Percentiles rank a stretch among this genome's conserved stretches.
phyloP scores from a whole-genome alignment of 768 basidiomycete species.

The Pleurotus platypus region DNA sequence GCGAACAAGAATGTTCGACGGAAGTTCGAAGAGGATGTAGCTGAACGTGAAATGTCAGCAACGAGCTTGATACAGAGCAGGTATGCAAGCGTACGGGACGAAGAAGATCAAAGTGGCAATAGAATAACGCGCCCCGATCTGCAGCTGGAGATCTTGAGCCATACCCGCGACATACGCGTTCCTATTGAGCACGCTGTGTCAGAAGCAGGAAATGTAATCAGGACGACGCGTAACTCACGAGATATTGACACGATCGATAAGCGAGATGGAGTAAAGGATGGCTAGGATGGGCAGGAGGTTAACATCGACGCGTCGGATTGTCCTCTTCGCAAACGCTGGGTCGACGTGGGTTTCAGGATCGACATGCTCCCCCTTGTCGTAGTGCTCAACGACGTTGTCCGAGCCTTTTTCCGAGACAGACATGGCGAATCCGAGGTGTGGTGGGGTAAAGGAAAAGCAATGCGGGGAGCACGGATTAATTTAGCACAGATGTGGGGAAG shows the following conservation, averaged over 20 bases:
- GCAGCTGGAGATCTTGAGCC: background rate
- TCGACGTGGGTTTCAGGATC: background rate
- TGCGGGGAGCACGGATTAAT: background rate
- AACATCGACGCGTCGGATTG: background rate
- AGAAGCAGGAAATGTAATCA: background rate
- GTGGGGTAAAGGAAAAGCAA: background rate
- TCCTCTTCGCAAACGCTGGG: background rate
- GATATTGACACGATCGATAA: conserved; percentile 5
- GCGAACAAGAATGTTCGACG: conserved; percentile 2
- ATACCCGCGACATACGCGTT: conserved; percentile 8
- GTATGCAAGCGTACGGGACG: background rate
- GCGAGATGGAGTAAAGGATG: conserved; percentile 3
- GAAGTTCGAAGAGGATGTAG: conserved; percentile 5
- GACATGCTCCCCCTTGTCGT: background rate
- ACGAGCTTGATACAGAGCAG: background rate
- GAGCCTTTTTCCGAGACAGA: conserved; percentile 3
- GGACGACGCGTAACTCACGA: background rate
- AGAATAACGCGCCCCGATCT: conserved; percentile 3
- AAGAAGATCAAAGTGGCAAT: conserved; percentile 5
- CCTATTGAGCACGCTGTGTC: background rate
- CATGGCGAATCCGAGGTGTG: conserved; percentile 1
- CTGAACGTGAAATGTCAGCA: background rate
- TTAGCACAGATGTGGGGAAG: conserved; percentile 4
- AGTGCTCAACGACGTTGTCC: conserved; percentile 4
- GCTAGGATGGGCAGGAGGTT: conserved; percentile 3